Evolutionary conservation across 2,329 filamentous ascomycete genomes (phyloP), one percentile per base, ranked within the genome.

Genomic region (Rachicladosporium sp.): DNA sequence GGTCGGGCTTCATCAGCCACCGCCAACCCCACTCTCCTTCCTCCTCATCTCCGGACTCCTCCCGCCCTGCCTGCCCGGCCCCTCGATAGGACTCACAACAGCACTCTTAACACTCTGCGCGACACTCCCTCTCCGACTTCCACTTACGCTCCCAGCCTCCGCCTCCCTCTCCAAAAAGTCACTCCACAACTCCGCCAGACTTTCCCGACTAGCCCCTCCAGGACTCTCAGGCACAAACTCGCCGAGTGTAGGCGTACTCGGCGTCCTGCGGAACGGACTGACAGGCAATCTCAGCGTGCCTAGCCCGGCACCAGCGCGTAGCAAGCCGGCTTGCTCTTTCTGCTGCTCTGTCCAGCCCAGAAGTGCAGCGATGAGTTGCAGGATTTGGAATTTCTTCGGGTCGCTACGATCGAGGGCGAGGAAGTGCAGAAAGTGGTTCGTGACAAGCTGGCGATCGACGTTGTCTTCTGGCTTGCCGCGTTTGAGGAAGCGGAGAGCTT

Each of bases 381-480:
- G 69, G 43, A 96, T 84, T 61, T 98, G 88, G 65, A 96, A 98
- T 56, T 94, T 94, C 67, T 94, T 95, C 27, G 87, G 86, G 59
- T 98, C 91, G 42, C 86, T 86, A 30, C 91, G 80, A 61, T 98
- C 91, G 30, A 98, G 75, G 3, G 82, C 78, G 37, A 98, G 75
- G 66, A 98, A 98, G 57, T 95, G 89, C 5, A 98, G 73, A 55
- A 98, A 78, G 62, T 96, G 86, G 56, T 96, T 98, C 12, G 91
- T 95, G 45, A 98, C 85, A 52, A 98, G 86, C 76, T 95, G 87
- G 80, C 89, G 82, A 59, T 98, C 91, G 46, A 98, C 87, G 47
- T 91, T 96, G 55, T 98, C 91, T 62, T 96, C 91, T 8, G 89
- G 86, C 57, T 93, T 93, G 19, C 87, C 88, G 60, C 93, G 93